phyloP scores from a whole-genome alignment of 139 green algal species.

The Pycnococcus provasolii region DNA sequence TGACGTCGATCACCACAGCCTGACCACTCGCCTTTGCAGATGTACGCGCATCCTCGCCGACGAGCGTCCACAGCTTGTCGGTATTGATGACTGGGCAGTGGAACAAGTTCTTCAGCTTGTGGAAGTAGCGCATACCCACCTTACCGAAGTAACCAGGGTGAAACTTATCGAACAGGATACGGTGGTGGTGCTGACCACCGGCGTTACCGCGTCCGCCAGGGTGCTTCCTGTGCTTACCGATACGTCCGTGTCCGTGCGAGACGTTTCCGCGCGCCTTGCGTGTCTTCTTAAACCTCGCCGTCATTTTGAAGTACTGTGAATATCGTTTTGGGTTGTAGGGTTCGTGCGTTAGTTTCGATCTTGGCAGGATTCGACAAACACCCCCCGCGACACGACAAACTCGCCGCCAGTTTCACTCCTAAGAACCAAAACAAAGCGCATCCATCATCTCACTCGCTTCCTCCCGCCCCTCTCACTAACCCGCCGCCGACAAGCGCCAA shows the following conservation, averaged over 20 bases:
- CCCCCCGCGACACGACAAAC: too few species aligned
- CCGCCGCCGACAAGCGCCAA: too few species aligned
- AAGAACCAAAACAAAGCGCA: too few species aligned
- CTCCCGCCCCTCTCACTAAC: too few species aligned
- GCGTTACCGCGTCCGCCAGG: conserved; percentile 94
- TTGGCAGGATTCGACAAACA: too few species aligned
- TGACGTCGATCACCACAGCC: conserved; percentile 92
- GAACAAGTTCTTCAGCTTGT: conserved; percentile 90
- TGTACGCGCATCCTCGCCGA: conserved; percentile 61
- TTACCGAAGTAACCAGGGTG: conserved; percentile 49
- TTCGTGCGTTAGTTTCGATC: too few species aligned
- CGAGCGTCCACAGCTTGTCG: conserved; percentile 91
- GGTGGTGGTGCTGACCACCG: conserved; percentile 97
- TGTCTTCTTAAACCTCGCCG: conserved; percentile 75
- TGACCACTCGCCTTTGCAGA: conserved; percentile 22
- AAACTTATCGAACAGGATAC: conserved; percentile 96
- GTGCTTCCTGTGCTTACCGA: conserved; percentile 99
- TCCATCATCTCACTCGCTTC: too few species aligned
- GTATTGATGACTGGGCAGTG: conserved; percentile 93
- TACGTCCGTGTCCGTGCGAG: conserved; percentile 86
- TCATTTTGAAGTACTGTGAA: conserved; percentile 17
- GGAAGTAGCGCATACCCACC: conserved; percentile 93
- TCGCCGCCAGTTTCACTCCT: too few species aligned
- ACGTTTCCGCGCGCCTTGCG: conserved; percentile 98
- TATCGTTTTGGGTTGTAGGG: too few species aligned